Evolutionary conservation across 129 eudicot genomes (phyloP).

Genomic region (Erigeron canadensis): DNA sequence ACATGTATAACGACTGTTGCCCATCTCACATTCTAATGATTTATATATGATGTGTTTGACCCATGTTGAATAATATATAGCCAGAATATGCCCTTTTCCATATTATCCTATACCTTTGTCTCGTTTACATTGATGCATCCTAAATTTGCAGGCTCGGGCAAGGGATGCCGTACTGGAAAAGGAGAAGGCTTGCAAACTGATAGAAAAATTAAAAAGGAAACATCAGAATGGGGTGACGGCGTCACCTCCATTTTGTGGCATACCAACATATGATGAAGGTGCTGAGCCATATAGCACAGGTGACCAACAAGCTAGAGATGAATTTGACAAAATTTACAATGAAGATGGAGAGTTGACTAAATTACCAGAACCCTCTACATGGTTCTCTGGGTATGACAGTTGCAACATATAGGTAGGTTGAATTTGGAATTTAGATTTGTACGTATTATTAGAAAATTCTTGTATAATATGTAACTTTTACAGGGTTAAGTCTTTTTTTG

Average conservation of each 20-base stretch:
- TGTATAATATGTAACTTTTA: slow-evolving; percentile 23
- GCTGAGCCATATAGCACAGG: slow-evolving; percentile 26
- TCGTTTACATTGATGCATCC: not conserved
- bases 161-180: slow-evolving; percentile 65
- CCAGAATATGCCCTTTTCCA: not conserved
- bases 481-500: slow-evolving; percentile 20
- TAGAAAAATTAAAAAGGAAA: slow-evolving; percentile 55
- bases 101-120: not conserved
- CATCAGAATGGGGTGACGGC: slow-evolving; percentile 32
- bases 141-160: slow-evolving; percentile 62
- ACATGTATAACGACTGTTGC: not conserved
- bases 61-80: not conserved
- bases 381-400: slow-evolving; percentile 86
- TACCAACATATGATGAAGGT: slow-evolving; percentile 2
- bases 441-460: slow-evolving; percentile 13
- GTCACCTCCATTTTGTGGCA: slow-evolving; percentile 34
- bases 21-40: not conserved
- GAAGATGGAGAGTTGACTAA: slow-evolving; percentile 49
- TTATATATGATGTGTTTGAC: not conserved
- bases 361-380: slow-evolving; percentile 55
- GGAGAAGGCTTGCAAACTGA: slow-evolving; percentile 66
- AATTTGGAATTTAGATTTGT: too few species aligned
- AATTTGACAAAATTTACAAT: slow-evolving; percentile 40
- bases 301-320: slow-evolving; percentile 58
- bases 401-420: slow-evolving; percentile 61